Base-by-base conservation (phyloP, 1,139 yeast genomes). In the Tardiomyces blankii region DNA sequence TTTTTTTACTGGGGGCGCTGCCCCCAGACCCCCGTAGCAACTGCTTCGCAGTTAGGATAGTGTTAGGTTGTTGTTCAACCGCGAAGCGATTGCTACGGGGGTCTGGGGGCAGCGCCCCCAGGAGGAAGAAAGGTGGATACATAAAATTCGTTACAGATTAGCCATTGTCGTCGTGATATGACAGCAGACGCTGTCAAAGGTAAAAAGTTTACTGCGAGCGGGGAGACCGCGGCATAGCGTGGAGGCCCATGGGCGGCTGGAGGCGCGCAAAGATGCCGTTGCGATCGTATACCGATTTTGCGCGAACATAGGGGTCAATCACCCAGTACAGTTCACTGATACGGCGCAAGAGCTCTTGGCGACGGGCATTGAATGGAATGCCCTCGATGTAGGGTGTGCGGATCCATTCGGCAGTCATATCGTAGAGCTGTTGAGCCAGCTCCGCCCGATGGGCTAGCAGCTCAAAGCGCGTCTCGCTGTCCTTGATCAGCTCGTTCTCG, bases 261-360 rank as follows among this genome's bases (percentile, higher is more conserved):
- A 30, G 9, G 3, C 16, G 35, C n/a, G 16, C 35, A 14, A 30
- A 30, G 11, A 11, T 30, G 11, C 35, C 35, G 16, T 30, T 14
- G 5, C 35, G 35, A 9, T 87, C 95, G 59, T 74, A 82, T 32
- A 75, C 64, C 21, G 83, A 74, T 56, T 82, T 75, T 33, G 82
- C 76, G 58, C 95, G 77, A 41, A 83, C 63, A 56, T 80, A 84
- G 1, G 89, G 87, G 59, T 87, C 95, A 47, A 82, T 61, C 41
- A 64, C 60, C 59, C 73, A 68, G 63, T 81, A 87, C 59, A 82
- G 80, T 28, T 67, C 62, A 16, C 75, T 66, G 41, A 85, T 59
- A 50, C 73, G 65, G 35, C 63, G 64, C 43, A 82, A 77, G 19
- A 80, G 44, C 16, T 65, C 63, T 32, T 74, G 64, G 64, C 82